These are phyloP conservation scores for Lachancea quebecensis DNA, from an alignment of 805 yeast species.

Conservation along the genomic window DNA sequence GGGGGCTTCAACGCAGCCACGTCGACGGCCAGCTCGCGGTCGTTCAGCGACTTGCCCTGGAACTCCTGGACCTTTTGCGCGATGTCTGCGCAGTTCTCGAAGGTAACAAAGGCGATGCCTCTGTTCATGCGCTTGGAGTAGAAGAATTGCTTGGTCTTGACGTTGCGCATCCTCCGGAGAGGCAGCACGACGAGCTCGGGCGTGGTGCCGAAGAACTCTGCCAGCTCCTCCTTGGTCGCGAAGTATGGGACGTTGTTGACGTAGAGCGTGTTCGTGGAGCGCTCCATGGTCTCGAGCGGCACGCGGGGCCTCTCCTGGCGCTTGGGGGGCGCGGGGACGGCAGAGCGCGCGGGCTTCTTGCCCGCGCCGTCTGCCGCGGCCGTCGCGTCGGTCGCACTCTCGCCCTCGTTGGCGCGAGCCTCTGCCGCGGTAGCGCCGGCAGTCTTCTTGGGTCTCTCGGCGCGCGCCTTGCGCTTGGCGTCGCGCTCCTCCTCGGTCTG, in stretches of 20 bases:
- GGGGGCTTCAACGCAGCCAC: slow-evolving; percentile 49
- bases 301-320: slow-evolving; percentile 29
- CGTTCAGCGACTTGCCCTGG: slow-evolving; percentile 60
- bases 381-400: slow-evolving; percentile 11
- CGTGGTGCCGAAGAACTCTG: slow-evolving; percentile 43
- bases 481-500: slow-evolving; percentile 21
- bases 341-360: slow-evolving; percentile 14
- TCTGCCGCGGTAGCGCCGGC: slow-evolving; percentile 10
- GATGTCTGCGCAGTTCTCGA: slow-evolving; percentile 41
- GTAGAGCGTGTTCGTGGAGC: slow-evolving; percentile 47
- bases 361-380: slow-evolving; percentile 5
- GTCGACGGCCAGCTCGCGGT: slow-evolving; percentile 58
- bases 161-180: slow-evolving; percentile 32
- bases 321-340: slow-evolving; percentile 22
- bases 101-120: slow-evolving; percentile 59
- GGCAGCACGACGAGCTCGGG: slow-evolving; percentile 48
- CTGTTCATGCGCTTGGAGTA: slow-evolving; percentile 35
- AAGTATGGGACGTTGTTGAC: slow-evolving; percentile 61
- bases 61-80: slow-evolving; percentile 62
- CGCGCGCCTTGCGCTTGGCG: slow-evolving; percentile 14
- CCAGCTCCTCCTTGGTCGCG: slow-evolving; percentile 48
- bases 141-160: slow-evolving; percentile 31
- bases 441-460: slow-evolving; percentile 10
- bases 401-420: slow-evolving; percentile 6
- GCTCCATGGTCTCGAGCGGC: slow-evolving; percentile 34